These are phyloP conservation scores for Capniomyces stellatus DNA, from an alignment of 371 early-diverging fungal species.

Conservation along the genomic window DNA sequence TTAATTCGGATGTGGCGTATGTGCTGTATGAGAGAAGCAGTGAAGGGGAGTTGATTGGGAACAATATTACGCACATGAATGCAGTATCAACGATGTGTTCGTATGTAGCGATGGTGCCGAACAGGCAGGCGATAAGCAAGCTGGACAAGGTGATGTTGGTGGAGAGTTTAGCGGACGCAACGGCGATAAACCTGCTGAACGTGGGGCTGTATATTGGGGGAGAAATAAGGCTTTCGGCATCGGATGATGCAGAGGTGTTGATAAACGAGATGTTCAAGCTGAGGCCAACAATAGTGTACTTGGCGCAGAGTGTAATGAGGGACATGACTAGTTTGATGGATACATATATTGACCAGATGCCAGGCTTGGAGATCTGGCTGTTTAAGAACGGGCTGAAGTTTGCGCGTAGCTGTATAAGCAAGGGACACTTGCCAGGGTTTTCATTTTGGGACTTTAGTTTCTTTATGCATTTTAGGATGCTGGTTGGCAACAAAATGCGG, in stretches of 20 bases:
- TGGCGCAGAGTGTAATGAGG: conserved; percentile 9
- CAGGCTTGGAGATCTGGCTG: conserved; percentile 12
- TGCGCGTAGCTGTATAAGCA: conserved; percentile 13
- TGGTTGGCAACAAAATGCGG: conserved; percentile 75
- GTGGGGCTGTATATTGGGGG: conserved; percentile 12
- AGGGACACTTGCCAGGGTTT: conserved; percentile 19
- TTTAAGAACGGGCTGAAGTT: conserved; percentile 12
- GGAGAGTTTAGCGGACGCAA: conserved; percentile 11
- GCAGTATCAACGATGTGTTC: conserved; percentile 25
- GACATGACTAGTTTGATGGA: conserved; percentile 20
- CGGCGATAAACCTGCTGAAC: conserved; percentile 16
- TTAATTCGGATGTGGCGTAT: conserved; percentile 15
- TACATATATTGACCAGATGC: conserved; percentile 13
- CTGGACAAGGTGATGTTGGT: conserved; percentile 24
- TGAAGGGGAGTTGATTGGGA: conserved; percentile 4
- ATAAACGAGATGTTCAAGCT: conserved; percentile 7
- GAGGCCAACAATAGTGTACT: conserved; percentile 13
- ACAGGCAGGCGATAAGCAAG: conserved; percentile 14
- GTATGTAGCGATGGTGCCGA: conserved; percentile 20
- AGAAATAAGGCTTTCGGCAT: conserved; percentile 10
- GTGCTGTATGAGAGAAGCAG: conserved; percentile 9
- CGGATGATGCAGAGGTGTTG: conserved; percentile 14
- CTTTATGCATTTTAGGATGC: conserved; percentile 48
- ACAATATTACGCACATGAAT: conserved; percentile 25
- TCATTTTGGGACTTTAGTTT: conserved; percentile 56